Conservation (phyloP, 2,329 filamentous ascomycete genomes). For the Aspergillus persii region DNA sequence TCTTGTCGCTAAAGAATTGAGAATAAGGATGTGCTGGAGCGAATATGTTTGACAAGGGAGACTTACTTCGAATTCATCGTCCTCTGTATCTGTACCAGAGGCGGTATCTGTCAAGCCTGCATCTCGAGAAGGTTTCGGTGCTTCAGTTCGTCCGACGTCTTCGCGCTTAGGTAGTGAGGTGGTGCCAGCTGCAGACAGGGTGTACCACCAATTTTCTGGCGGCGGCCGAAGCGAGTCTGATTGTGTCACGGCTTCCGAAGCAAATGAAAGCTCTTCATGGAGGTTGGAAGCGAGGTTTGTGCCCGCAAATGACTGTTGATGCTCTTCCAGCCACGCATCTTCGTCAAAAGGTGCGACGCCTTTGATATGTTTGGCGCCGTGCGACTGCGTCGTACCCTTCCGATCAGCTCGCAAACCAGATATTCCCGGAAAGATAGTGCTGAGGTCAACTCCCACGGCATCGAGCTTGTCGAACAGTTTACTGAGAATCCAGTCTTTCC, state of each 20-base stretch:
- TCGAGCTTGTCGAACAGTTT: constrained; percentile 61
- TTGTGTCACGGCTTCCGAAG: constrained; percentile 1
- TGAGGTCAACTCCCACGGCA: constrained; percentile 54
- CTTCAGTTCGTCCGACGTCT: neutral
- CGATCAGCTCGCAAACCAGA: constrained; percentile 46
- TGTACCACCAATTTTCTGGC: constrained; percentile 36
- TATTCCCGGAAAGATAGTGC: constrained; percentile 56
- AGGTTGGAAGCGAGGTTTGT: constrained; percentile 24
- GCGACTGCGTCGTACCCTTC: constrained; percentile 47
- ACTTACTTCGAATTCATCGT: constrained; percentile 41
- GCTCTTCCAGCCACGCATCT: constrained; percentile 42
- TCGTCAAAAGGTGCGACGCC: constrained; percentile 56
- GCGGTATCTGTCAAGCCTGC: constrained; percentile 17
- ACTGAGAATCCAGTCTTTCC: constrained; percentile 59
- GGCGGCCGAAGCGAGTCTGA: constrained; percentile 17
- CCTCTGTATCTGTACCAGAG: constrained; percentile 27
- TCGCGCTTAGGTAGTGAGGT: constrained; percentile 1
- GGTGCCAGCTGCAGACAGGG: constrained; percentile 15
- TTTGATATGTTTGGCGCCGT: constrained; percentile 54
- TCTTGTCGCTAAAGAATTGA: constrained; percentile 32
- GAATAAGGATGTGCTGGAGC: neutral
- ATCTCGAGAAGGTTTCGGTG: constrained; percentile 1
- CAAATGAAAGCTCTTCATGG: constrained; percentile 22
- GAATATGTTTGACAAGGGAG: neutral
- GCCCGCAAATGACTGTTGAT: constrained; percentile 16